These are phyloP conservation scores for Quercus wislizeni DNA, from an alignment of 306 rosid genomes.

Conservation along the genomic window DNA sequence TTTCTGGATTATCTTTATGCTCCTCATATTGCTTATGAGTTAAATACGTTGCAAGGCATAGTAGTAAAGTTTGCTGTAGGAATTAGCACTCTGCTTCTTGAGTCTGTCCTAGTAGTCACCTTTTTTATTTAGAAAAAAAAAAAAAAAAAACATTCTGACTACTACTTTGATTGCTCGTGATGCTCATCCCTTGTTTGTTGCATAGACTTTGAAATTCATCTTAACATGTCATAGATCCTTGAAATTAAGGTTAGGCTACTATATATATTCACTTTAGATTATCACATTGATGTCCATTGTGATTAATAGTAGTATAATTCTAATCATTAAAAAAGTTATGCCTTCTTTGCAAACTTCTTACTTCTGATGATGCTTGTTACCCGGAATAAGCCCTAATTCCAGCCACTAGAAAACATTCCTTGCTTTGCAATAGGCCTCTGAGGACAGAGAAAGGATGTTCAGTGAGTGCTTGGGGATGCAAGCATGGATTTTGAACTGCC, in stretches of 20 bases:
- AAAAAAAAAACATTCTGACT: too few species aligned
- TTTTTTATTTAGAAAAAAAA: too few species aligned
- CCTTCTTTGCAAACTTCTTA: too few species aligned
- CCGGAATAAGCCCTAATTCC: conserved; percentile 41
- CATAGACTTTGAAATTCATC: background rate
- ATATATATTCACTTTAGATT: background rate
- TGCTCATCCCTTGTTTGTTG: background rate
- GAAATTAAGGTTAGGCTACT: too few species aligned
- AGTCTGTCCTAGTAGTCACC: too few species aligned
- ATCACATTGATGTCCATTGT: background rate
- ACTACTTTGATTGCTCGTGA: background rate
- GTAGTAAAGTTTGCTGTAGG: background rate
- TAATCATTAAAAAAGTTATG: too few species aligned
- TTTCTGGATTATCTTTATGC: background rate
- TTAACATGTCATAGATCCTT: background rate
- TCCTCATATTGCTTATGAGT: too few species aligned
- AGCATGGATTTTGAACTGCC: conserved; percentile 87
- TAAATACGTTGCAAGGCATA: too few species aligned
- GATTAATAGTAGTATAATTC: background rate
- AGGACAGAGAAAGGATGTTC: conserved; percentile 65
- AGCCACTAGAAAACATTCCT: conserved; percentile 62
- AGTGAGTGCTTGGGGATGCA: conserved; percentile 71
- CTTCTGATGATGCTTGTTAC: too few species aligned
- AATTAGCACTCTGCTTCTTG: background rate
- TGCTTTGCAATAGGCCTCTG: conserved; percentile 86